Evolutionary conservation across 192 early-diverging fungal species (phyloP), one percentile per base, ranked within the genome.

Genomic region (Geranomyces michiganensis): DNA sequence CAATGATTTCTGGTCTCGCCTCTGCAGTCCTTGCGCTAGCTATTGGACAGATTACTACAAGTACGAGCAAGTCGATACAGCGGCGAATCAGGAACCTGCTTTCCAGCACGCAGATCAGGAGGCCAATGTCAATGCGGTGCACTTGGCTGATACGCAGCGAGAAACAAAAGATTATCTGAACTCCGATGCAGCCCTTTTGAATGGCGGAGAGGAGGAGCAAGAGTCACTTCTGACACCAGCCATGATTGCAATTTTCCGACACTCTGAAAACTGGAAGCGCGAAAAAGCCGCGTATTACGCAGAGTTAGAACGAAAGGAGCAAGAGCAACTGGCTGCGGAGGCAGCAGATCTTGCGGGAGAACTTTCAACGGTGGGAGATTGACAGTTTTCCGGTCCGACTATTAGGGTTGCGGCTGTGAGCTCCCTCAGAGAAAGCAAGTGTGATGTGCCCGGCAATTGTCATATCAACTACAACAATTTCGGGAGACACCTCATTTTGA

Each of bases 211-310:
- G 15, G 47, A 68, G 31, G 49, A 68, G 51, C 47, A 24, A 33
- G 30, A 64, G 43, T 27, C 58, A 27, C 58, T 60, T 29, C 48
- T 68, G 26, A 68, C 66, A 7, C 66, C 66, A 15, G 66, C 17
- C 17, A 68, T 68, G 66, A 68, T 68, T 32, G 66, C 46, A 4
- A 68, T 68, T n/a, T 68, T 68, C 31, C 49, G 32, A 29, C 66
- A 68, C 30, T 68, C 66, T 0, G 66, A 51, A 29, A 51, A 36
- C 15, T 68, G 66, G 66, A 68, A 64, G 43, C 15, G 14, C 13
- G 41, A 64, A 29, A 64, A 64, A 46, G 41, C 41, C 3, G 17
- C 15, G 27, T 24, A 17, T 5, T 24, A 43, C 14, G 62, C 32
- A 17, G 62, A 64, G 44, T 17, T 24, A 19, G 62, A 64, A 45